These are phyloP conservation scores for Plasmodium relictum DNA, from an alignment of 169 alveolate species.

Conservation along the genomic window DNA sequence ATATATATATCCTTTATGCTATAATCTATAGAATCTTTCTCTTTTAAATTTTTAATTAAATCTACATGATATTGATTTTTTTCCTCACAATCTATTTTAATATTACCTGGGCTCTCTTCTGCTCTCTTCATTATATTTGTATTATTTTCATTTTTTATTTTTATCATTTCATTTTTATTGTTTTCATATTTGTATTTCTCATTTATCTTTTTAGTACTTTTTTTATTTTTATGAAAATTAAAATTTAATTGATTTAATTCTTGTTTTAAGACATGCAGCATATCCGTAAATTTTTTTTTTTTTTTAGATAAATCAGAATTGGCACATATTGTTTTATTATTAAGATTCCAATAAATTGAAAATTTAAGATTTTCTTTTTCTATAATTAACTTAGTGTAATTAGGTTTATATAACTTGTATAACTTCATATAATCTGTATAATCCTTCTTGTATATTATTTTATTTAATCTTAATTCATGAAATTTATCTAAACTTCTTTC, in stretches of 20 bases:
- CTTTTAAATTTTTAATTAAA: background rate
- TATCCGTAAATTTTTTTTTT: conserved; percentile 25
- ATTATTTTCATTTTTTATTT: background rate
- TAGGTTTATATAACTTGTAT: conserved; percentile 32
- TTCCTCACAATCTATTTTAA: background rate
- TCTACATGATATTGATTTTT: background rate
- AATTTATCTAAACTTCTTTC: conserved; percentile 54
- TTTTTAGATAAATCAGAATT: conserved; percentile 10
- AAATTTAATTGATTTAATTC: background rate
- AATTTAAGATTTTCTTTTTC: conserved; percentile 45
- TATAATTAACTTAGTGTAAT: conserved; percentile 36
- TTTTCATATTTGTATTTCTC: background rate
- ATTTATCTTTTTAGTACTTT: background rate
- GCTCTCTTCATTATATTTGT: background rate
- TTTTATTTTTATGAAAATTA: background rate
- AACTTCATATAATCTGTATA: conserved; percentile 33
- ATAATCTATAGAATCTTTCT: background rate
- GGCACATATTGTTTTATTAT: conserved; percentile 17
- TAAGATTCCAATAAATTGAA: conserved; percentile 21
- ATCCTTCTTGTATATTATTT: conserved; percentile 64
- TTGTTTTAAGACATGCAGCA: conserved; percentile 8
- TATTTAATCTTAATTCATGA: conserved; percentile 34
- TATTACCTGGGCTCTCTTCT: background rate
- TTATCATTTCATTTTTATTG: background rate
- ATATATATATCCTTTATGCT: background rate